phyloP scores from a whole-genome alignment of 2,329 filamentous ascomycete genomes.

The Fonsecaea pugnacius region DNA sequence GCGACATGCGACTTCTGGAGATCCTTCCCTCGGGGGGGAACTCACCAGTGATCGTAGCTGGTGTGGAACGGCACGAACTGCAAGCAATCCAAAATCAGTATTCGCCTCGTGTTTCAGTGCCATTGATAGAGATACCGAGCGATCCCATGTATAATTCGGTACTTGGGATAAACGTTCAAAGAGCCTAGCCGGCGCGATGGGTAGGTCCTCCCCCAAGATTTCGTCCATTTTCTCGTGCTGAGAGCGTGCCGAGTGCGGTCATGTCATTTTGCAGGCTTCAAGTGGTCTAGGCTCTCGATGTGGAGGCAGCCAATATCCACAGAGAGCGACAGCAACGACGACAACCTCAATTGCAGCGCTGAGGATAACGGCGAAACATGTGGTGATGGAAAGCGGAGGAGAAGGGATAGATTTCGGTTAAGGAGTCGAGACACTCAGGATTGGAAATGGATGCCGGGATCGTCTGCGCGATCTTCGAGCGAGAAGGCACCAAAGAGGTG shows the following conservation, averaged over 20 bases:
- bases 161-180: conserved; percentile 75
- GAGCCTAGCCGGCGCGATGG: conserved; percentile 66
- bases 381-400: conserved; percentile 13
- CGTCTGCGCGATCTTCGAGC: conserved; percentile 15
- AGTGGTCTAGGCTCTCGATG: conserved; percentile 11
- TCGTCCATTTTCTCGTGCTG: conserved; percentile 33
- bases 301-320: conserved; percentile 8
- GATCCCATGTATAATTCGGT: conserved; percentile 77
- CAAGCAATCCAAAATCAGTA: conserved; percentile 15
- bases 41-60: conserved; percentile 83
- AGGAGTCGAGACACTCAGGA: conserved; percentile 2
- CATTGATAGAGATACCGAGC: conserved; percentile 48
- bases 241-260: conserved; percentile 18
- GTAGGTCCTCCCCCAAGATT: conserved; percentile 52
- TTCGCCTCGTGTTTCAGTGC: neutral
- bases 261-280: conserved; percentile 24
- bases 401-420: conserved; percentile 5
- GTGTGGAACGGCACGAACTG: conserved; percentile 51
- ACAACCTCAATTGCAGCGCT: conserved; percentile 5
- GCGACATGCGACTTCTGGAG: conserved; percentile 50
- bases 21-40: neutral
- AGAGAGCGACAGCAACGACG: conserved; percentile 8
- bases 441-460: conserved; percentile 12
- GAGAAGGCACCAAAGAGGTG: conserved; percentile 1
- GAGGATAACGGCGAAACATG: conserved; percentile 4